Conservation (phyloP, 2,329 filamentous ascomycete species). For the Knoxdaviesia proteae region DNA sequence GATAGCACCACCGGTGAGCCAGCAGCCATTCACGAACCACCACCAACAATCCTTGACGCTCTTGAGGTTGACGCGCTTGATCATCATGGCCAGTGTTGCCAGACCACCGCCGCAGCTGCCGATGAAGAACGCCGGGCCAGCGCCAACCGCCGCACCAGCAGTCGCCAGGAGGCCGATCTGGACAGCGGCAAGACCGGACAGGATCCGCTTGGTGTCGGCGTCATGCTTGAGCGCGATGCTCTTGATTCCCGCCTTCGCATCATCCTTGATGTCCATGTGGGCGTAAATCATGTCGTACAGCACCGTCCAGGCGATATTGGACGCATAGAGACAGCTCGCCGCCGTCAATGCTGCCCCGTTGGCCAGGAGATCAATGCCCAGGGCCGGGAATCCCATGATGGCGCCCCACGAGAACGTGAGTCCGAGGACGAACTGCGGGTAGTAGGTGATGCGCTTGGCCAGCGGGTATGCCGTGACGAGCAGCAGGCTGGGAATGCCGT, state of each 20-base stretch:
- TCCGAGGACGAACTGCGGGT: conserved; percentile 67
- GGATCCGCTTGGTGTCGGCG: conserved; percentile 52
- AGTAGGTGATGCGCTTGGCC: conserved; percentile 71
- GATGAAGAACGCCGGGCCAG: conserved; percentile 46
- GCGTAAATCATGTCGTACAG: conserved; percentile 89
- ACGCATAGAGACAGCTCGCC: conserved; percentile 50
- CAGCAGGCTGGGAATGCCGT: conserved; percentile 53
- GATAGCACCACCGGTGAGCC: conserved; percentile 44
- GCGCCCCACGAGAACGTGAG: conserved; percentile 80
- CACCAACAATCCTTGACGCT: conserved; percentile 50
- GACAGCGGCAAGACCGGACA: conserved; percentile 45
- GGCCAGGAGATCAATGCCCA: conserved; percentile 54
- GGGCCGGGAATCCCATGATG: conserved; percentile 68
- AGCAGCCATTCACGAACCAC: conserved; percentile 56
- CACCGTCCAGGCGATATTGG: conserved; percentile 70
- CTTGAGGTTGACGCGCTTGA: conserved; percentile 43
- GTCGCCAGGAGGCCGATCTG: conserved; percentile 51
- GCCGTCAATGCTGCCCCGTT: conserved; percentile 41
- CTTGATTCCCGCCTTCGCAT: conserved; percentile 72
- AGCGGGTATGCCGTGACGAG: conserved; percentile 62
- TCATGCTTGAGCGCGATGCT: conserved; percentile 68
- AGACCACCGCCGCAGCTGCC: conserved; percentile 46
- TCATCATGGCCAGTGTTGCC: conserved; percentile 42
- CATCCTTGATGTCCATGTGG: conserved; percentile 77
- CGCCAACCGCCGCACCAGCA: conserved; percentile 46